A percentile compares a stretch with the other conserved stretches of the same genome.
phyloP scores from a whole-genome alignment of 495 filamentous ascomycete species.

The Trichoderma asperelloides region DNA sequence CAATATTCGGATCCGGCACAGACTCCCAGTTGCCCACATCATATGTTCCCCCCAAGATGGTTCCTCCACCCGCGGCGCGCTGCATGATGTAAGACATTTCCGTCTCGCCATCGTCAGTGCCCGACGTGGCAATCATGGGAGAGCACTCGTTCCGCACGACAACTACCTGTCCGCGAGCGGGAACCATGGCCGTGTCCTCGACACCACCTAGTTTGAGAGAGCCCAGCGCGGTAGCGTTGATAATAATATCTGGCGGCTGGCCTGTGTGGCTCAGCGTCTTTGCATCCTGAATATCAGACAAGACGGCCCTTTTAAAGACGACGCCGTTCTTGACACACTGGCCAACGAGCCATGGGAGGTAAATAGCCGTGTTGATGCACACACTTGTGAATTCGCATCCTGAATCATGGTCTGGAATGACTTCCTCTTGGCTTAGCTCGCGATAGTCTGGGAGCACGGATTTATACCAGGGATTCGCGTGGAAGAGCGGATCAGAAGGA shows the following conservation, averaged over 20 bases:
- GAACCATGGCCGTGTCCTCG: slow-evolving; percentile 61
- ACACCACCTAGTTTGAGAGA: slow-evolving; percentile 74
- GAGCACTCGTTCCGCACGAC: slow-evolving; percentile 75
- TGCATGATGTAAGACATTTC: slow-evolving; percentile 88
- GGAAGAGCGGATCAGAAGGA: slow-evolving; percentile 51
- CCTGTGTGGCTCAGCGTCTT: slow-evolving; percentile 53
- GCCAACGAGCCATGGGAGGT: slow-evolving; percentile 73
- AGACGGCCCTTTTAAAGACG: slow-evolving; percentile 45
- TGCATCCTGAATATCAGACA: slow-evolving; percentile 69
- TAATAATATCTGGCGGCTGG: slow-evolving; percentile 54
- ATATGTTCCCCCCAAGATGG: slow-evolving; percentile 81
- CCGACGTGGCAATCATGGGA: slow-evolving; percentile 59
- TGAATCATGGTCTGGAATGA: slow-evolving; percentile 54
- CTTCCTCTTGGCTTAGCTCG: slow-evolving; percentile 42
- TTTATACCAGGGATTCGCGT: slow-evolving; percentile 73
- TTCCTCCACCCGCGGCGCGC: slow-evolving; percentile 68
- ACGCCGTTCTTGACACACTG: slow-evolving; percentile 67
- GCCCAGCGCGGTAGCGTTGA: slow-evolving; percentile 83
- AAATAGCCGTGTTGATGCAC: slow-evolving; percentile 84
- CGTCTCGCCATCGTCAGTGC: slow-evolving; percentile 71
- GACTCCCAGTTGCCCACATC: slow-evolving; percentile 77
- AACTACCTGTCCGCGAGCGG: slow-evolving; percentile 80
- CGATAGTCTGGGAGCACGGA: slow-evolving; percentile 64
- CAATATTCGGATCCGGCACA: slow-evolving; percentile 70
- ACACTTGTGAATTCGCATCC: slow-evolving; percentile 70